Evolutionary conservation across 202 grass and related monocot genomes (phyloP).

Genomic region (Alloteropsis angusta): DNA sequence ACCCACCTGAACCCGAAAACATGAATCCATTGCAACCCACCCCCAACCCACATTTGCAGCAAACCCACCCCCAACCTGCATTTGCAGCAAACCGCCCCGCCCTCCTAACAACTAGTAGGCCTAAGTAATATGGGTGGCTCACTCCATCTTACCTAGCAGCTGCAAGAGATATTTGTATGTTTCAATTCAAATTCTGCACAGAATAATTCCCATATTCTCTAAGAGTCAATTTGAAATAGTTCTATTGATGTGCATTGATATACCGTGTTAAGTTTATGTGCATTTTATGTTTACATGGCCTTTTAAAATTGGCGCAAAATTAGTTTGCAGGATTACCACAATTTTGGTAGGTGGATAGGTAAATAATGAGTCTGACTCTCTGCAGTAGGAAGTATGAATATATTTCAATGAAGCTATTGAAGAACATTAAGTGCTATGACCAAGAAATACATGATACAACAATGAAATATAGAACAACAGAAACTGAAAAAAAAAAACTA

Average conservation of each 20-base stretch:
- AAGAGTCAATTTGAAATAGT: background rate
- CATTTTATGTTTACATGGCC: background rate
- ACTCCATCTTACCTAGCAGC: background rate
- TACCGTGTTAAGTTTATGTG: background rate
- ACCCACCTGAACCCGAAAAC: too few relatives aligned
- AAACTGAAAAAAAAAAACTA: slow-evolving; percentile 17
- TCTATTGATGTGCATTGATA: background rate
- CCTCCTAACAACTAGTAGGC: too few relatives aligned
- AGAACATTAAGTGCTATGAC: background rate
- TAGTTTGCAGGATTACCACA: background rate
- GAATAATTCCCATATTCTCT: background rate
- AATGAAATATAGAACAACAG: background rate
- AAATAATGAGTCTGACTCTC: background rate
- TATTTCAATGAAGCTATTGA: background rate
- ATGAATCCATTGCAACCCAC: too few relatives aligned
- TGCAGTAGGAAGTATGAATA: slow-evolving; percentile 13
- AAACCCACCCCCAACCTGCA: too few relatives aligned
- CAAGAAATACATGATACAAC: slow-evolving; percentile 5
- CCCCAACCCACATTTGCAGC: too few relatives aligned
- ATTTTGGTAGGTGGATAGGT: background rate
- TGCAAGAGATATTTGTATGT: background rate
- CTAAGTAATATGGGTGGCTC: background rate
- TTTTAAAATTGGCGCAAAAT: background rate
- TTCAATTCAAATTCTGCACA: background rate
- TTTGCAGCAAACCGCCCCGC: too few relatives aligned